Conservation (phyloP, 495 filamentous ascomycete genomes). For the Penicillium pancosmium region DNA sequence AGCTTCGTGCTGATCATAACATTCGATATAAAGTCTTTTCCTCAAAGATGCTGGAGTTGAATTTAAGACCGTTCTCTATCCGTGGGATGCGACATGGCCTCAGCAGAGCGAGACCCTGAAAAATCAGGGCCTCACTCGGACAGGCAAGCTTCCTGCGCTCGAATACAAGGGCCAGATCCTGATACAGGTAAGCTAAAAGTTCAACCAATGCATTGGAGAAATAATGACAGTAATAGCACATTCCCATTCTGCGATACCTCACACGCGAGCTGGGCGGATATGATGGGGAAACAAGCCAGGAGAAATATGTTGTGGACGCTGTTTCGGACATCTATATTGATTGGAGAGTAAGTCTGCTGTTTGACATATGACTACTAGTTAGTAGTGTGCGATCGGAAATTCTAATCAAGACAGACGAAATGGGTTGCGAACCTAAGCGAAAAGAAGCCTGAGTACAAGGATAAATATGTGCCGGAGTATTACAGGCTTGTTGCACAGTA, state of each 20-base stretch:
- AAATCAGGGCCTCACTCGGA: slow-evolving; percentile 34
- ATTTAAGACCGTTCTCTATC: slow-evolving; percentile 43
- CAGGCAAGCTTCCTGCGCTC: slow-evolving; percentile 39
- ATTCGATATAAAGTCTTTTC: slow-evolving; percentile 26
- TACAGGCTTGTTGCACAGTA: slow-evolving; percentile 28
- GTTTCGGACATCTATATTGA: slow-evolving; percentile 48
- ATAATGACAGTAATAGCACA: slow-evolving; percentile 25
- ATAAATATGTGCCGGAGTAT: slow-evolving; percentile 30
- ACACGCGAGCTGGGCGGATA: slow-evolving; percentile 39
- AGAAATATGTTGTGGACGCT: slow-evolving; percentile 46
- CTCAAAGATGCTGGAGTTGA: slow-evolving; percentile 46
- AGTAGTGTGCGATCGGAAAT: background rate
- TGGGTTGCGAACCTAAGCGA: slow-evolving; percentile 29
- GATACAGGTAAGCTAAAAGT: slow-evolving; percentile 35
- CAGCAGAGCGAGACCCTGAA: slow-evolving; percentile 35
- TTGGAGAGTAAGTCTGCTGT: slow-evolving; percentile 30
- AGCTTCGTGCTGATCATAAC: background rate
- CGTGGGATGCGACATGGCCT: slow-evolving; percentile 41
- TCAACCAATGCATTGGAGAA: no score
- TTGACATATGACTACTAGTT: background rate
- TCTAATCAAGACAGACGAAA: slow-evolving; percentile 14
- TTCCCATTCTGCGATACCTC: slow-evolving; percentile 45
- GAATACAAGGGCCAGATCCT: slow-evolving; percentile 44
- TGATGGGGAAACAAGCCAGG: slow-evolving; percentile 40
- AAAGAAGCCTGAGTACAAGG: slow-evolving; percentile 24